These are phyloP conservation scores for Penicillium argentinense DNA, from an alignment of 495 filamentous ascomycete genomes.

Conservation along the genomic window DNA sequence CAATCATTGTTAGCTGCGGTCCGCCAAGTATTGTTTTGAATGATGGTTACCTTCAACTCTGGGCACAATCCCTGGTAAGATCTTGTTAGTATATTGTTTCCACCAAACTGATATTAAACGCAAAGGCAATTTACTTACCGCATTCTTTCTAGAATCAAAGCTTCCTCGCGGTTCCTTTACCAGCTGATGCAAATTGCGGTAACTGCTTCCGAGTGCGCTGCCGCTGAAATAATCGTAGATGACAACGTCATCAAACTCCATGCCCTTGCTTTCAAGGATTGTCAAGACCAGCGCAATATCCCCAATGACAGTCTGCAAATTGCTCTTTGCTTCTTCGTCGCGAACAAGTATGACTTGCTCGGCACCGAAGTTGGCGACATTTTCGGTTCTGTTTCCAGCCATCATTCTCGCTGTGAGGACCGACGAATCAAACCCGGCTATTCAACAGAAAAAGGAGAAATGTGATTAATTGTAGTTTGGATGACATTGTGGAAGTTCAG, in stretches of 20 bases:
- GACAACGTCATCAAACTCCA: constrained; percentile 49
- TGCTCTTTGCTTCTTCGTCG: constrained; percentile 30
- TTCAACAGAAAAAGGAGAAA: no score
- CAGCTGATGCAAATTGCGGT: constrained; percentile 12
- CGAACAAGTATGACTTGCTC: constrained; percentile 46
- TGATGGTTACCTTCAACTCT: constrained; percentile 22
- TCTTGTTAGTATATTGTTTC: not conserved
- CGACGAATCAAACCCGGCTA: constrained; percentile 26
- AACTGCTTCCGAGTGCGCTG: constrained; percentile 17
- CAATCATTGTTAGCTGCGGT: not conserved
- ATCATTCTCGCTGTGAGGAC: constrained; percentile 27
- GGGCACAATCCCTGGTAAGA: constrained; percentile 17
- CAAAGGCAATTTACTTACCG: constrained; percentile 3
- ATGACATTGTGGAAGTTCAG: no score
- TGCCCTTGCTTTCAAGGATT: constrained; percentile 45
- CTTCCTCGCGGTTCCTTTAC: not conserved
- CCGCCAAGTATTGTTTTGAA: not conserved
- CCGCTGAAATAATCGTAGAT: constrained; percentile 33
- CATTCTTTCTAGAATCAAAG: constrained; percentile 25
- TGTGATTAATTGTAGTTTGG: no score
- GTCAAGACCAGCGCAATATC: constrained; percentile 38
- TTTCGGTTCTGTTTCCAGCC: constrained; percentile 24
- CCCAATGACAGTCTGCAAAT: constrained; percentile 27
- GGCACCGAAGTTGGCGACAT: constrained; percentile 39
- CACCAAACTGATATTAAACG: no score